phyloP scores from a whole-genome alignment of 1,139 yeast genomes.

The Geotrichum siamense region DNA sequence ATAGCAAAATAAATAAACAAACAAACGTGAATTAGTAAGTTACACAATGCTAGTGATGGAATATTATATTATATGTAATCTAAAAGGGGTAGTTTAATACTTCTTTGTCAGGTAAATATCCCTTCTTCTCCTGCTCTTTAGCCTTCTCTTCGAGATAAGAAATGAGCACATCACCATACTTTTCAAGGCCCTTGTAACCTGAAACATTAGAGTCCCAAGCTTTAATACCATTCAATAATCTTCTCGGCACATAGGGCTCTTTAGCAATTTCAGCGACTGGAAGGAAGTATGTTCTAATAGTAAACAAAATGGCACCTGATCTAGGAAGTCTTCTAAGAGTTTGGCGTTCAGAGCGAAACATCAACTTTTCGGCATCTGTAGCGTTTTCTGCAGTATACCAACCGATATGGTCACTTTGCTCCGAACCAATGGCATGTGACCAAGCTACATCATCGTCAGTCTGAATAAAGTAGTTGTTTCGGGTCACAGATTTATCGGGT shows the following conservation, averaged over 20 bases:
- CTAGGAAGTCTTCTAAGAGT: slow-evolving; percentile 54
- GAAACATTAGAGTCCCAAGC: slow-evolving; percentile 56
- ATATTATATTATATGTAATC: too few relatives aligned
- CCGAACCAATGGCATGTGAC: slow-evolving; percentile 58
- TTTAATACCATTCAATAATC: slow-evolving; percentile 49
- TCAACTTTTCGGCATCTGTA: slow-evolving; percentile 40
- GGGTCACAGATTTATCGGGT: slow-evolving; percentile 50
- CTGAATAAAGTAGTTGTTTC: slow-evolving; percentile 61
- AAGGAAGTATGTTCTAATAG: slow-evolving; percentile 55
- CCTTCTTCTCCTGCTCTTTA: slow-evolving; percentile 44
- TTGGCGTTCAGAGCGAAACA: slow-evolving; percentile 62
- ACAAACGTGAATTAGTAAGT: not conserved
- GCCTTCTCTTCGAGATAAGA: slow-evolving; percentile 51
- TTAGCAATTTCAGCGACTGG: slow-evolving; percentile 48
- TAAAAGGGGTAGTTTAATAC: slow-evolving; percentile 13
- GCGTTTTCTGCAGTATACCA: slow-evolving; percentile 47
- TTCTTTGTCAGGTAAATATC: slow-evolving; percentile 25
- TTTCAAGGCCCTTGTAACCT: slow-evolving; percentile 51
- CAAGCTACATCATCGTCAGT: slow-evolving; percentile 57
- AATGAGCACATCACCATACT: slow-evolving; percentile 46
- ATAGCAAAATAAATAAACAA: not conserved
- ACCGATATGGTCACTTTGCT: slow-evolving; percentile 37
- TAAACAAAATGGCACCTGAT: slow-evolving; percentile 52
- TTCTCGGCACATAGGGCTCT: slow-evolving; percentile 55
- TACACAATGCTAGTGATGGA: too few relatives aligned